These are phyloP conservation scores for Arbutus unedo DNA, from an alignment of 148 eudicot genomes.

Conservation along the genomic window DNA sequence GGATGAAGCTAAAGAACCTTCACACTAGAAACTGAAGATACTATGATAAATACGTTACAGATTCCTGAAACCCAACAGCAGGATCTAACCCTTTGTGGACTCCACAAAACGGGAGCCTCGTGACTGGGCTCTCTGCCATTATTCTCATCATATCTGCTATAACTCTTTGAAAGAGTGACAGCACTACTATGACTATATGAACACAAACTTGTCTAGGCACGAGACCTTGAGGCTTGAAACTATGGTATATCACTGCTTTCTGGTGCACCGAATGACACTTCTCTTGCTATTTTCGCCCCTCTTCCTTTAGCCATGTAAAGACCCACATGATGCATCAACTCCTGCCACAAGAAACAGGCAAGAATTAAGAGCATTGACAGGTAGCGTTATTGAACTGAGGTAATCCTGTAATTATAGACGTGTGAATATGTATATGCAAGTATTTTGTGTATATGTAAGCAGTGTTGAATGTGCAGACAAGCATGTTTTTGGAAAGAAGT, in stretches of 20 bases:
- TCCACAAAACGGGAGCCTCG: background rate
- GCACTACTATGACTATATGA: background rate
- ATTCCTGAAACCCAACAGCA: background rate
- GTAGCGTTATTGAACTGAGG: background rate
- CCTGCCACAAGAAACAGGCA: slow-evolving; percentile 29
- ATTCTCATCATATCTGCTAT: background rate
- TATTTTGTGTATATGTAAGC: background rate
- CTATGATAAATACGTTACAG: background rate
- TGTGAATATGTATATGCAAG: background rate
- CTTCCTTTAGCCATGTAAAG: slow-evolving; percentile 64
- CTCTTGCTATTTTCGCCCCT: slow-evolving; percentile 54
- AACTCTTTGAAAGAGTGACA: background rate
- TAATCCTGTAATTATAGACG: background rate
- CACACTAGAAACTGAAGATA: background rate
- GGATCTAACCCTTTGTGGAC: too few relatives aligned
- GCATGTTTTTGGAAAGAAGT: background rate
- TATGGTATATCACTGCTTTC: slow-evolving; percentile 12
- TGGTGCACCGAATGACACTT: slow-evolving; percentile 20
- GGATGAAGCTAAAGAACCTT: background rate
- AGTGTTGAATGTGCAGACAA: background rate
- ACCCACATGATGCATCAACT: slow-evolving; percentile 68
- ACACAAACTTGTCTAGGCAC: background rate
- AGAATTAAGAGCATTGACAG: background rate
- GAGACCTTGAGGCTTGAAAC: background rate
- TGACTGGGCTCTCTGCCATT: background rate